Conservation (phyloP, 148 eudicot genomes). For the Silene conica region DNA sequence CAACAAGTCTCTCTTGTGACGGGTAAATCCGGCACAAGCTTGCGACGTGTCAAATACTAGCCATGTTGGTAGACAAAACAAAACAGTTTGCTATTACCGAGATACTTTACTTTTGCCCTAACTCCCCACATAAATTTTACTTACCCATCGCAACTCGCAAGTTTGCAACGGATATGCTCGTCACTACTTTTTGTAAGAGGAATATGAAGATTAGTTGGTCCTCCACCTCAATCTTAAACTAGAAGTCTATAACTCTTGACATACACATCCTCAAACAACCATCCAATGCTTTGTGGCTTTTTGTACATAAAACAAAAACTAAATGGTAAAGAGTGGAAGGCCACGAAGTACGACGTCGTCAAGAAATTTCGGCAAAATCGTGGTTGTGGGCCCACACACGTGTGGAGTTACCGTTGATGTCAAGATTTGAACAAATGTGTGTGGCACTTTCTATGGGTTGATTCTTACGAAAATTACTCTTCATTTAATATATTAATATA, state of each 20-base stretch:
- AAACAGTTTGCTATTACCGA: no score
- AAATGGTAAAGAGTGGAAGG: constrained; percentile 5
- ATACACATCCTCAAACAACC: background rate
- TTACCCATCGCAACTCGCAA: no score
- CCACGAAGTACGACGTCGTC: constrained; percentile 15
- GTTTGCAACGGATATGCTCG: no score
- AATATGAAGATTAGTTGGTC: no score
- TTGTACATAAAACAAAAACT: constrained; percentile 1
- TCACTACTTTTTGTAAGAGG: no score
- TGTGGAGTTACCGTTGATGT: constrained; percentile 17
- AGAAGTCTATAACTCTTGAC: background rate
- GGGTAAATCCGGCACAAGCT: no score
- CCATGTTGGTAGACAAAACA: no score
- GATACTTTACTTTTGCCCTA: no score
- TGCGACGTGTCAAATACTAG: no score
- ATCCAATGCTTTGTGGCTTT: background rate
- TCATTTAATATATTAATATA: background rate
- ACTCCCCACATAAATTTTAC: no score
- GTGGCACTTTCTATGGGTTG: background rate
- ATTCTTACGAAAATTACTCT: background rate
- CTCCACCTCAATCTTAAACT: background rate
- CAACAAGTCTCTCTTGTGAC: no score
- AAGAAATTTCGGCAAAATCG: background rate
- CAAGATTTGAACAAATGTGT: constrained; percentile 10
- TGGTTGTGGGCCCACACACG: constrained; percentile 5